Base-by-base conservation (phyloP, 495 filamentous ascomycete species). In the Penicillium ucsense region DNA sequence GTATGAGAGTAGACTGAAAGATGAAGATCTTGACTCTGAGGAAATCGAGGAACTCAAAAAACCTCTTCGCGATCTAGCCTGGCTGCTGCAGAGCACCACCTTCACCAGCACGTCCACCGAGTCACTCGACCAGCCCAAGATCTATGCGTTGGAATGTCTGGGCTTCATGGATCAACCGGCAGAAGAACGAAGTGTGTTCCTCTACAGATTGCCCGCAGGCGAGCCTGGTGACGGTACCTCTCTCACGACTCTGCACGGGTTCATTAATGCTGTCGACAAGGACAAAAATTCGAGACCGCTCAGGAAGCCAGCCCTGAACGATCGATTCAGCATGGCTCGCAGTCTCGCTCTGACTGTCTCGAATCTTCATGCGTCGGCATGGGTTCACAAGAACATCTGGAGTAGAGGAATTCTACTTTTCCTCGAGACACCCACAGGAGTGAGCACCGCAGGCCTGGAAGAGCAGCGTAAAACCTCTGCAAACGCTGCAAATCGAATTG, bases 361-460 rank as follows among this genome's bases (percentile, higher is more conserved):
- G 11, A 50, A 62, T 20, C 32, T 64, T 6, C 61, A 64, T 38
- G 47, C 45, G 31, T 60, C 53, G 4, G 50, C 45, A 4, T 62
- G 59, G 59, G 50, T 64, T 3, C 61, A 64, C 43, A 64, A 64
- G 40, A 59, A 60, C 33, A 57, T 64, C 35, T 54, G 59, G 48
- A 53, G 51, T 46, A 46, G 43, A 37, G 60, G 60, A 29, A 57
- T 64, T 38, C 37, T 62, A 5, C 47, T 64, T 29, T 53, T 60
- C 41, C 44, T 45, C 20, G 37, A 61, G 27, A 48, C 43, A 3
- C 33, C 32, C 30, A 28, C 50, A 0, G 46, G 50, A 37, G 41
- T 45, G 37, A 48, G 36, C 37, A 38, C 41, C 3, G 39, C 35
- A 3, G 43, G 40, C 0, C 46, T 46, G 9, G 36, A 53, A 33